Conservation (phyloP, 2,329 filamentous ascomycete genomes). For the Lasiodiplodia hormozganensis region DNA sequence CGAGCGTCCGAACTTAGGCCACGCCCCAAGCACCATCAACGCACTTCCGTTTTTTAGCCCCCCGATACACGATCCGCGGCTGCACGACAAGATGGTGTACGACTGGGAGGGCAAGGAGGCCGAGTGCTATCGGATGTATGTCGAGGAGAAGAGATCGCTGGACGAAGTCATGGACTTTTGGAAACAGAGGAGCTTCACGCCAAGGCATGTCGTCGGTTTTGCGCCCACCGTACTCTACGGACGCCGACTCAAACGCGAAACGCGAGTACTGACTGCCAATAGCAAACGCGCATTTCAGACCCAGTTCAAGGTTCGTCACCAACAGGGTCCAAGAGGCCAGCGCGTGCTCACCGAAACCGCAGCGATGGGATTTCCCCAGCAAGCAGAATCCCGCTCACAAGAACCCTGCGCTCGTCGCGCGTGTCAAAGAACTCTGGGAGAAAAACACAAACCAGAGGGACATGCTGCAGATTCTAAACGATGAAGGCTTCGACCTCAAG, state of each 20-base stretch:
- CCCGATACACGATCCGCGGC: neutral
- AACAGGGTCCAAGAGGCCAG: neutral
- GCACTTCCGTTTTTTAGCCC: constrained; percentile 5
- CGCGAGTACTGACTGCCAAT: constrained; percentile 19
- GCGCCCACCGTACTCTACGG: constrained; percentile 30
- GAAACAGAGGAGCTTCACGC: constrained; percentile 47
- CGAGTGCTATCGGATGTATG: constrained; percentile 58
- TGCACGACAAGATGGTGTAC: constrained; percentile 23
- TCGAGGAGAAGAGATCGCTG: neutral
- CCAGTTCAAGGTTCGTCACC: constrained; percentile 65
- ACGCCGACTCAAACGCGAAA: constrained; percentile 18
- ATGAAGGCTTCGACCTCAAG: constrained; percentile 76
- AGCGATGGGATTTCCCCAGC: constrained; percentile 77
- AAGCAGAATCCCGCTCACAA: constrained; percentile 67
- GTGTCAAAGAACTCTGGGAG: constrained; percentile 67
- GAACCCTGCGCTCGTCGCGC: constrained; percentile 69
- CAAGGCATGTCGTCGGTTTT: constrained; percentile 28
- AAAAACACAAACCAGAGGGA: constrained; percentile 71
- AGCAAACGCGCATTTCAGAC: constrained; percentile 77
- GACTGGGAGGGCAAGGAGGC: constrained; percentile 70
- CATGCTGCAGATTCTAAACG: constrained; percentile 70
- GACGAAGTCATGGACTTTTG: constrained; percentile 60
- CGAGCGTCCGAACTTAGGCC: neutral
- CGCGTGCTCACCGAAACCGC: constrained; percentile 28
- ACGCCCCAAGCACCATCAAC: constrained; percentile 24